Evolutionary conservation across 441 rosid species (phyloP).

Genomic region (Pelargonium fulgidum): DNA sequence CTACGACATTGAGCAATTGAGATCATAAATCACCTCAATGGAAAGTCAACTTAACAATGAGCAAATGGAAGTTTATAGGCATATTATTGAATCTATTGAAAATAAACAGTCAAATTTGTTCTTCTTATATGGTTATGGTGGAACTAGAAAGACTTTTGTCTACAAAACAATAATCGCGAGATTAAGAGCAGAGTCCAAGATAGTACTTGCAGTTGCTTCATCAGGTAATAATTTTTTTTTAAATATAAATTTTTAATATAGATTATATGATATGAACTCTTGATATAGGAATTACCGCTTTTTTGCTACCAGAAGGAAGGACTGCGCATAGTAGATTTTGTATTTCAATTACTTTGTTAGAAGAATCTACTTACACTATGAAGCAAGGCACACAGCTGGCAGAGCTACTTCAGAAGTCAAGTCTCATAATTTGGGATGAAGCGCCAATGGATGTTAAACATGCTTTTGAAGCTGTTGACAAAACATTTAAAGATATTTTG

Average conservation of each 20-base stretch:
- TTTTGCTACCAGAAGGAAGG: neutral
- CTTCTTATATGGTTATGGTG: conserved; percentile 7
- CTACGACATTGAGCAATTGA: neutral
- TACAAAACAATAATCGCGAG: neutral
- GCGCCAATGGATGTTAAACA: neutral
- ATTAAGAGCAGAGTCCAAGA: neutral
- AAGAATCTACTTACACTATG: neutral
- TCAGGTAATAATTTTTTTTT: neutral
- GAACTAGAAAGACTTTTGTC: neutral
- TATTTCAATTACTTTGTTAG: neutral
- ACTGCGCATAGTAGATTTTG: conserved; percentile 2
- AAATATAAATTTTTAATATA: no score
- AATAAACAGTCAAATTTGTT: neutral
- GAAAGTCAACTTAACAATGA: neutral
- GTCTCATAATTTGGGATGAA: neutral
- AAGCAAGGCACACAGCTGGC: neutral
- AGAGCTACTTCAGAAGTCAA: neutral
- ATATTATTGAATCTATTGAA: neutral
- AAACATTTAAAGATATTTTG: neutral
- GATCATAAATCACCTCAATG: neutral
- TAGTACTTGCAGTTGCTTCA: conserved; percentile 5
- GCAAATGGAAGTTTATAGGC: neutral
- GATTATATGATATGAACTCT: no score
- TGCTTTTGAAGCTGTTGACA: conserved; percentile 15
- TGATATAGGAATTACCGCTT: neutral